Evolutionary conservation across 2,329 filamentous ascomycete genomes (phyloP).

Genomic region (Neocatenulostroma microsporum): DNA sequence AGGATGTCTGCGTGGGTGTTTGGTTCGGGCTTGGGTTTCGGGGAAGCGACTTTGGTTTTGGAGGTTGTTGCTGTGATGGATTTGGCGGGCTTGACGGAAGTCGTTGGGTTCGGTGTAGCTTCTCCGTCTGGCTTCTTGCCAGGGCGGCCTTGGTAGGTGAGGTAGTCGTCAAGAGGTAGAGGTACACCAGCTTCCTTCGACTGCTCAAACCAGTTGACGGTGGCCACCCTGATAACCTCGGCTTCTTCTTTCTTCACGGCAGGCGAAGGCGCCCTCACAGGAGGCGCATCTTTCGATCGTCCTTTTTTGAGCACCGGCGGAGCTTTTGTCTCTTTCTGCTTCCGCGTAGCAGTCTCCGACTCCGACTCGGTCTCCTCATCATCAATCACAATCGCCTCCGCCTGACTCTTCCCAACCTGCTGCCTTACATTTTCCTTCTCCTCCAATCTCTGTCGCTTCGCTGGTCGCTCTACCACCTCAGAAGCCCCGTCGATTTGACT

Average conservation of each 20-base stretch:
- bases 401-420: conserved; percentile 1
- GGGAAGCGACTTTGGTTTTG: conserved; percentile 7
- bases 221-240: conserved; percentile 43
- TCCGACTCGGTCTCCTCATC: conserved; percentile 29
- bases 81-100: conserved; percentile 9
- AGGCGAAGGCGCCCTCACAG: not conserved
- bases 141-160: conserved; percentile 46
- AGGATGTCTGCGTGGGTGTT: conserved; percentile 35
- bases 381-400: conserved; percentile 10
- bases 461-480: conserved; percentile 2
- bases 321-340: not conserved
- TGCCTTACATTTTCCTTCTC: not conserved
- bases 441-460: conserved; percentile 2
- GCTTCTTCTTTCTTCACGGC: conserved; percentile 4
- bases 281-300: no score
- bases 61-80: conserved; percentile 3
- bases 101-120: not conserved
- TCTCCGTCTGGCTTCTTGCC: conserved; percentile 28
- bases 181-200: conserved; percentile 37
- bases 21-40: conserved; percentile 1
- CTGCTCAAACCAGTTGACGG: conserved; percentile 47
- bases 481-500: no score
- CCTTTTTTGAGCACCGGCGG: not conserved
- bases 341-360: conserved; percentile 14
- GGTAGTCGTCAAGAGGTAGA: conserved; percentile 42